A percentile compares a stretch with the other conserved stretches of the same genome.
These are phyloP conservation scores for Phaffia australis DNA, from an alignment of 768 basidiomycete genomes.

Conservation along the genomic window DNA sequence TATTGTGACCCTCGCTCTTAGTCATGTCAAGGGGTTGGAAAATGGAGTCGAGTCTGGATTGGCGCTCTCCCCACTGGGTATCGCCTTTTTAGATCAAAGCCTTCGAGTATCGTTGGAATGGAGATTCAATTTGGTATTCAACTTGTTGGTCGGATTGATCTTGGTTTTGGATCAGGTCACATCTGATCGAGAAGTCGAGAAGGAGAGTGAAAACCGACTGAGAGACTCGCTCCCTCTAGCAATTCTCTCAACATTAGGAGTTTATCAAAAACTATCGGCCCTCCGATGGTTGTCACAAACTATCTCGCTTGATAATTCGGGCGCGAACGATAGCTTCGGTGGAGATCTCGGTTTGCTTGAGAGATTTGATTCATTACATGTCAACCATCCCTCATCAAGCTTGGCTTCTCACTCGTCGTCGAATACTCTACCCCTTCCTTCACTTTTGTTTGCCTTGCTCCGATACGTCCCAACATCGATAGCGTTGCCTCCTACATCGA, in stretches of 20 bases:
- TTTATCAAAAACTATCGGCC: conserved; percentile 3
- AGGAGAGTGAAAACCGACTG: conserved; percentile 19
- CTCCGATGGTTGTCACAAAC: conserved; percentile 9
- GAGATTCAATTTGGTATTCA: too few species aligned
- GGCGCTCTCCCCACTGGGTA: background rate
- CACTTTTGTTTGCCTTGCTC: conserved; percentile 12
- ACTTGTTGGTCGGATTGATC: too few species aligned
- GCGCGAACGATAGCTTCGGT: background rate
- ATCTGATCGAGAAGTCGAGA: background rate
- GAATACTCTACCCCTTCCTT: conserved; percentile 11
- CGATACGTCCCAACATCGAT: background rate
- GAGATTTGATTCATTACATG: conserved; percentile 3
- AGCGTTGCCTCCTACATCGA: background rate
- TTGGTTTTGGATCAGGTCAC: too few species aligned
- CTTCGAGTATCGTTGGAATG: too few species aligned
- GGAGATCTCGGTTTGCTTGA: conserved; percentile 3
- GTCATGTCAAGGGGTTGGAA: background rate
- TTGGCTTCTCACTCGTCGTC: background rate
- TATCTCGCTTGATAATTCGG: background rate
- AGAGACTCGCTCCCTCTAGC: conserved; percentile 20
- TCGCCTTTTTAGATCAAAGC: too few species aligned
- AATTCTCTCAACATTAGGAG: conserved; percentile 18
- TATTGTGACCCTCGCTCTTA: background rate
- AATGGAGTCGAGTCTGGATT: background rate
- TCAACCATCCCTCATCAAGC: background rate